A percentile compares a stretch with the other conserved stretches of the same genome.
These are phyloP conservation scores for Tephrocybe sp. DNA, from an alignment of 768 basidiomycete species.

Conservation along the genomic window DNA sequence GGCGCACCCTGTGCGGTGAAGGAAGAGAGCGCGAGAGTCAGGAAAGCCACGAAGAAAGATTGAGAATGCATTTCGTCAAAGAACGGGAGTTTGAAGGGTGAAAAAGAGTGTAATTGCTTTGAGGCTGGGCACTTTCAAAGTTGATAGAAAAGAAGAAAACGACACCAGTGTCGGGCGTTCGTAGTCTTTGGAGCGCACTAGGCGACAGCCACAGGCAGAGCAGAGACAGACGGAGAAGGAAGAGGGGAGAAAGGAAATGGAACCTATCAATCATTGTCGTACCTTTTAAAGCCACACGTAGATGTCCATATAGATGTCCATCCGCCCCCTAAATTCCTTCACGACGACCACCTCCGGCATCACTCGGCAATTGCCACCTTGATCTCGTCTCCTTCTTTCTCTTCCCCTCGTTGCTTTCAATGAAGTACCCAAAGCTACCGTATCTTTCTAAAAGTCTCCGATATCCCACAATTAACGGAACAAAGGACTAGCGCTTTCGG, in stretches of 20 bases:
- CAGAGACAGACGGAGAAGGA: slow-evolving; percentile 12
- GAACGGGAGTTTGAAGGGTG: slow-evolving; percentile 19
- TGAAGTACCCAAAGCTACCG: background rate
- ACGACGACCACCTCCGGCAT: slow-evolving; percentile 13
- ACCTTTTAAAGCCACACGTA: slow-evolving; percentile 15
- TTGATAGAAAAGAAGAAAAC: slow-evolving; percentile 37
- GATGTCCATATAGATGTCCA: background rate
- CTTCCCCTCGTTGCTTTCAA: background rate
- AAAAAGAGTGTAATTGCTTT: slow-evolving; percentile 31
- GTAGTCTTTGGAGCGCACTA: slow-evolving; percentile 42
- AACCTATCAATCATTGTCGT: slow-evolving; percentile 6
- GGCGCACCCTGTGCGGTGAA: slow-evolving; percentile 33
- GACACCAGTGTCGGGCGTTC: slow-evolving; percentile 57
- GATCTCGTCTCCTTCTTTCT: background rate
- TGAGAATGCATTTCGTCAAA: slow-evolving; percentile 42
- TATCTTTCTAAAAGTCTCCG: background rate
- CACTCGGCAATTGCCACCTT: slow-evolving; percentile 13
- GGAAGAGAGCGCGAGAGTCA: slow-evolving; percentile 37
- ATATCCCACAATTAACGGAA: background rate
- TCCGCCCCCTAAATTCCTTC: slow-evolving; percentile 1
- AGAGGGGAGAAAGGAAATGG: slow-evolving; percentile 7
- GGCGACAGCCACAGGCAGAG: slow-evolving; percentile 35
- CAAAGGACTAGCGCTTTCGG: background rate
- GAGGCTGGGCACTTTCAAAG: slow-evolving; percentile 27
- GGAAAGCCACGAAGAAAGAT: slow-evolving; percentile 37